Evolutionary conservation across 495 filamentous ascomycete species (phyloP).

Genomic region (Aspergillus nidulans): DNA sequence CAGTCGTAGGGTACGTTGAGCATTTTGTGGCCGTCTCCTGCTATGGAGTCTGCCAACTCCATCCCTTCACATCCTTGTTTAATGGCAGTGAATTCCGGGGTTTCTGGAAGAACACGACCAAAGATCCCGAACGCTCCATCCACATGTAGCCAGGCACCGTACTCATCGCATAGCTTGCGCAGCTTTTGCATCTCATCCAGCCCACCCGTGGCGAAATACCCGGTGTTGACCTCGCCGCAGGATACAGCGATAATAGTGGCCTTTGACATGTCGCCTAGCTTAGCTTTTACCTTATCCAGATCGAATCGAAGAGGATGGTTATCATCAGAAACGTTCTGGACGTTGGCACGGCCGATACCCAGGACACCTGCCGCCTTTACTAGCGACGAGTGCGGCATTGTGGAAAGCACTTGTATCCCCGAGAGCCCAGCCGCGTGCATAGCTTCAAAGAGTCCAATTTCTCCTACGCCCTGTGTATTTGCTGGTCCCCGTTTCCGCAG

Average conservation of each 20-base stretch:
- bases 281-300: constrained; percentile 52
- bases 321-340: constrained; percentile 54
- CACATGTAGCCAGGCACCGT: constrained; percentile 84
- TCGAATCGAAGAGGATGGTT: constrained; percentile 64
- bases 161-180: constrained; percentile 63
- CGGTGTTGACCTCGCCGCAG: constrained; percentile 88
- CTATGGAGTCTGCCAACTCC: constrained; percentile 83
- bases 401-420: constrained; percentile 71
- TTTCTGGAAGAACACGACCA: constrained; percentile 57
- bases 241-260: constrained; percentile 75
- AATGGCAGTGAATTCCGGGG: constrained; percentile 56
- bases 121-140: constrained; percentile 92
- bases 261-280: constrained; percentile 44
- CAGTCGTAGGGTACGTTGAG: constrained; percentile 97
- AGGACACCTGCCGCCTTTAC: constrained; percentile 76
- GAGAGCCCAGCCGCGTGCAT: constrained; percentile 58
- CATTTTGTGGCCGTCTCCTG: constrained; percentile 83
- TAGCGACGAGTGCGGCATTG: constrained; percentile 77
- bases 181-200: constrained; percentile 57
- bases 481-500: constrained; percentile 28
- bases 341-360: constrained; percentile 68
- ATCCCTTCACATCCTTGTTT: constrained; percentile 56
- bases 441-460: constrained; percentile 64
- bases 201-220: constrained; percentile 66
- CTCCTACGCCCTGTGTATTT: constrained; percentile 52